Conservation (phyloP, 352 stramenopile species). For the Saprolegnia parasitica region DNA sequence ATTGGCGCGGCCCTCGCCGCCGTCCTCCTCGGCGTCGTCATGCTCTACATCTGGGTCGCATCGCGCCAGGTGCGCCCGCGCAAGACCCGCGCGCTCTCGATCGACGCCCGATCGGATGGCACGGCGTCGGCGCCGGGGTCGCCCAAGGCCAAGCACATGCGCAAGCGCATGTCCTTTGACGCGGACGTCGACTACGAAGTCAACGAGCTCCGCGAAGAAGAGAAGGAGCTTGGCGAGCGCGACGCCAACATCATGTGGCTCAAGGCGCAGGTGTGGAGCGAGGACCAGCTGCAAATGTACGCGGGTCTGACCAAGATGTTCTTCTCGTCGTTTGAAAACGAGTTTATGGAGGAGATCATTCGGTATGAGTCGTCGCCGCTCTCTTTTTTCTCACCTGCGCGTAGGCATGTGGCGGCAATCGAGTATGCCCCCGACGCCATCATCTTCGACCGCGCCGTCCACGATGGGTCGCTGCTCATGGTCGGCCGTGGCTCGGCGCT, state of each 20-base stretch:
- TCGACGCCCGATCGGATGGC: conserved; percentile 8
- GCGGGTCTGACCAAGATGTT: conserved; percentile 20
- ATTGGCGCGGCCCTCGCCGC: conserved; percentile 7
- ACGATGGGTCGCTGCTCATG: conserved; percentile 77
- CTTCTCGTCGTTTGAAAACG: conserved; percentile 16
- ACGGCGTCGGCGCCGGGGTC: conserved; percentile 12
- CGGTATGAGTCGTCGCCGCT: conserved; percentile 1
- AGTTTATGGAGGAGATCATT: conserved; percentile 26
- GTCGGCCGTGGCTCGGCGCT: conserved; percentile 53
- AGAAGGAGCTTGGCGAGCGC: conserved; percentile 19
- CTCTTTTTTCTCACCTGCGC: background rate
- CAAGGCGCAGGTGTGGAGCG: conserved; percentile 19
- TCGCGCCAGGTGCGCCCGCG: conserved; percentile 33
- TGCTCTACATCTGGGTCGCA: conserved; percentile 76
- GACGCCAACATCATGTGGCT: conserved; percentile 20
- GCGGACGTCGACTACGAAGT: conserved; percentile 23
- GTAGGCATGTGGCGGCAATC: conserved; percentile 56
- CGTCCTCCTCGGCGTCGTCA: conserved; percentile 7
- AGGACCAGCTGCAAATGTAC: conserved; percentile 23
- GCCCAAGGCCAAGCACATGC: conserved; percentile 22
- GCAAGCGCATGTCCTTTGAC: conserved; percentile 19
- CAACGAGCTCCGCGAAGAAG: conserved; percentile 25
- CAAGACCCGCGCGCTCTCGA: conserved; percentile 6
- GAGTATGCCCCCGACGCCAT: conserved; percentile 42
- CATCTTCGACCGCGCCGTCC: conserved; percentile 52